Base-by-base conservation (phyloP, 257 asterid species). In the Fraxinus americana region DNA sequence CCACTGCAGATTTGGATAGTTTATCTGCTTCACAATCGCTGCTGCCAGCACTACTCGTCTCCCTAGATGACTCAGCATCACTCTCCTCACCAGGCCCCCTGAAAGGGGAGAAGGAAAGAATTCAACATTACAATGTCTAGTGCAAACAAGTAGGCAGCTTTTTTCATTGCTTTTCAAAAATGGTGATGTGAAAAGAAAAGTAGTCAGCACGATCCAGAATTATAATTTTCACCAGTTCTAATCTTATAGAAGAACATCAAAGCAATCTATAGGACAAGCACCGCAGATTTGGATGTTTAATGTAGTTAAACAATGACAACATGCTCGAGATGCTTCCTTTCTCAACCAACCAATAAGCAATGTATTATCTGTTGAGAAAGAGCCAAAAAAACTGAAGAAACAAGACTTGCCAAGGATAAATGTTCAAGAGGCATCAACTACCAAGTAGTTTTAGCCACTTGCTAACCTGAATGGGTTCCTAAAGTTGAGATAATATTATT, bases 31-130 rank as follows among this genome's bases (percentile, higher is more conserved):
- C 86, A 54, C 69, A 70, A 83, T 86, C 78, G 57, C 84, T 84
- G 84, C 91, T 84, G 68, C 88, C 88, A 65, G 87, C 82, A 80
- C 82, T 70, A 68, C 79, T 82, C 32, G 72, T 82, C 80, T 79
- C 85, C 87, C 85, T 86, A 69, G 79, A 72, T 72, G 88, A 83
- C 79, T 89, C 87, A 34, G 87, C 88, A 38, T 72, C 87, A 78
- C 73, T 70, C 79, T 77, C 91, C 85, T 78, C 83, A 67, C 76
- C 71, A 43, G 74, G 48, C 75, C 81, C 86, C 70, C 90, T 89
- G 30, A 27, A 63, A 11, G n/a, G 78, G 74, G 76, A 10, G 21
- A 5, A 4, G 29, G 7, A n/a, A 57, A 5, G 21, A 14, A n/a
- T n/a, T 57, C 69, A 63, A 63, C 27, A 25, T 27, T 27, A 63